Conservation (phyloP, 441 rosid species). For the Cnidoscolus chayamansa region DNA sequence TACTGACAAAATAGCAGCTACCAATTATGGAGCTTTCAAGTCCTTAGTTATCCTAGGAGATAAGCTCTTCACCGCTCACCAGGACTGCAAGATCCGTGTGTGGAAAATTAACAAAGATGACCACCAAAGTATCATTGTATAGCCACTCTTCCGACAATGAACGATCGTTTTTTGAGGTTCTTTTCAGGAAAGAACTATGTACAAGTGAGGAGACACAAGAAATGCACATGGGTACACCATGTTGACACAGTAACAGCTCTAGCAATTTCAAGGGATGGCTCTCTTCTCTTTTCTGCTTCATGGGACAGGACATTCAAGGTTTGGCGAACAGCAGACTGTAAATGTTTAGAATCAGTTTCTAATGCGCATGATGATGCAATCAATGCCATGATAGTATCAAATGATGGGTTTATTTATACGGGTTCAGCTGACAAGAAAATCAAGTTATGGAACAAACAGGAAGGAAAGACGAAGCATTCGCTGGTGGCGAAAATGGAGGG, state of each 20-base stretch:
- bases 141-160: slow-evolving; percentile 60
- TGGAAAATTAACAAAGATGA: slow-evolving; percentile 42
- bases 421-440: slow-evolving; percentile 76
- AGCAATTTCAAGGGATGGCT: slow-evolving; percentile 39
- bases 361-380: slow-evolving; percentile 73
- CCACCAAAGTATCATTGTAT: slow-evolving; percentile 36
- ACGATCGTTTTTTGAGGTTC: slow-evolving; percentile 44
- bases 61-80: slow-evolving; percentile 62
- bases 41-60: slow-evolving; percentile 43
- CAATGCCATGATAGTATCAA: slow-evolving; percentile 49
- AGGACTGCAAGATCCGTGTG: slow-evolving; percentile 68
- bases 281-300: slow-evolving; percentile 64
- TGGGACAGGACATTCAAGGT: slow-evolving; percentile 77
- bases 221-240: slow-evolving; percentile 69
- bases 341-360: slow-evolving; percentile 58
- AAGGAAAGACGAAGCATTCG: slow-evolving; percentile 36
- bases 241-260: slow-evolving; percentile 68
- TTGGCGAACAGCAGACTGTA: slow-evolving; percentile 58
- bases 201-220: slow-evolving; percentile 61
- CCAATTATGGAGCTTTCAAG: slow-evolving; percentile 49
- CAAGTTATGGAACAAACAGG: slow-evolving; percentile 51
- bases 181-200: slow-evolving; percentile 54
- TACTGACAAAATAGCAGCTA: slow-evolving; percentile 19
- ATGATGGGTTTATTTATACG: slow-evolving; percentile 56
- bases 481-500: slow-evolving; percentile 44